Conservation (phyloP, 2,329 filamentous ascomycete species). For the Fusarium poae region DNA sequence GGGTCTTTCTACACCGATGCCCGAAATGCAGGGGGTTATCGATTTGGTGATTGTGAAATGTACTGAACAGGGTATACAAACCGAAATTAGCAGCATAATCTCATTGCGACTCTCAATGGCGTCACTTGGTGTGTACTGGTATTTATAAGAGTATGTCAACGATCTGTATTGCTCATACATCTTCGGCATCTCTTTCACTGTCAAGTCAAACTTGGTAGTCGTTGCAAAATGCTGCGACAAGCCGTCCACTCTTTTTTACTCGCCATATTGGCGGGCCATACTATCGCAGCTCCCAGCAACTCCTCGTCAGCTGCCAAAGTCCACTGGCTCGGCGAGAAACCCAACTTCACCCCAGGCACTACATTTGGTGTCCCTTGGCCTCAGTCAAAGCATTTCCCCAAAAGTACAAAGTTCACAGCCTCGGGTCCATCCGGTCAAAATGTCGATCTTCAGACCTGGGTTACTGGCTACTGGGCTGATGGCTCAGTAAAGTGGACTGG, state of each 20-base stretch:
- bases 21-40: constrained; percentile 29
- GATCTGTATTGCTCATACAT: neutral
- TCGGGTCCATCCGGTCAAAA: constrained; percentile 39
- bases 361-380: constrained; percentile 62
- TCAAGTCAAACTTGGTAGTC: constrained; percentile 21
- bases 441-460: constrained; percentile 63
- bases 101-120: constrained; percentile 37
- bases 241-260: constrained; percentile 42
- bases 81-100: constrained; percentile 40
- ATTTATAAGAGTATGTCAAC: neutral
- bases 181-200: neutral
- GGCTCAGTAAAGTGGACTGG: constrained; percentile 73
- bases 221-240: constrained; percentile 38
- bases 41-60: neutral
- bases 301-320: constrained; percentile 47
- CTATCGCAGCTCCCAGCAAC: constrained; percentile 34
- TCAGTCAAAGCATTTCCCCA: constrained; percentile 54
- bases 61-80: constrained; percentile 28
- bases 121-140: constrained; percentile 2
- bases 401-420: constrained; percentile 55
- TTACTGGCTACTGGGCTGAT: constrained; percentile 71
- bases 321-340: constrained; percentile 58
- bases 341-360: constrained; percentile 53
- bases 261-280: constrained; percentile 25
- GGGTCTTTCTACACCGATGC: constrained; percentile 14